Conservation (phyloP, 768 basidiomycete genomes). For the Russula virescens region DNA sequence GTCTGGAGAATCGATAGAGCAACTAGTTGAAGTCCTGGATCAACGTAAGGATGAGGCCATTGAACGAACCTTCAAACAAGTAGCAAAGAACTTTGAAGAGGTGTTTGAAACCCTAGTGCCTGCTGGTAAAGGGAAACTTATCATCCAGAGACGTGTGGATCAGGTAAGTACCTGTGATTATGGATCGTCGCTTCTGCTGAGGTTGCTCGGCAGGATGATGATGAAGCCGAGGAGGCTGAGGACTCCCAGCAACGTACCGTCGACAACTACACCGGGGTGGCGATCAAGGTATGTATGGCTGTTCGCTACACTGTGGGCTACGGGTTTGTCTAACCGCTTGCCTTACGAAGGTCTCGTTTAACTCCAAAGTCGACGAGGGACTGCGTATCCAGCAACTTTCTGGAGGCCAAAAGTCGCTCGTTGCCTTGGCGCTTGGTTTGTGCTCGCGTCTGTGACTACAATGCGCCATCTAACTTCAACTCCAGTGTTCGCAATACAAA, state of each 20-base stretch:
- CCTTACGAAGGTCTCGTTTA: constrained; percentile 80
- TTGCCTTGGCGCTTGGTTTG: constrained; percentile 86
- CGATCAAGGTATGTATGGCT: constrained; percentile 68
- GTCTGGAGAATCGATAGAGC: constrained; percentile 84
- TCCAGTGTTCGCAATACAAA: constrained; percentile 95
- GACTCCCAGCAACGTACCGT: constrained; percentile 70
- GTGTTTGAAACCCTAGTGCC: constrained; percentile 97
- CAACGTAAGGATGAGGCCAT: constrained; percentile 98
- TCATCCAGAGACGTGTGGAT: constrained; percentile 89
- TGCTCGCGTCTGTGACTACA: neutral
- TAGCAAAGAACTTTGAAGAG: constrained; percentile 93
- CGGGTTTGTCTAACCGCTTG: constrained; percentile 3
- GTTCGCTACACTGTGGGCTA: neutral
- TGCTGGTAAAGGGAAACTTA: constrained; percentile 82
- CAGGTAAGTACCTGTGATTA: constrained; percentile 42
- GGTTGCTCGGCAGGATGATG: constrained; percentile 50
- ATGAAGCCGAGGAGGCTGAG: constrained; percentile 64
- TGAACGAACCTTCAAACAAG: constrained; percentile 96
- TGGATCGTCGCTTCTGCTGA: neutral
- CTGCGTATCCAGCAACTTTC: constrained; percentile 94
- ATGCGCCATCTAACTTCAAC: constrained; percentile 10
- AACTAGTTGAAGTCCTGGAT: constrained; percentile 89
- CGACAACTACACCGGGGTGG: constrained; percentile 95
- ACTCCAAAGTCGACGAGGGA: constrained; percentile 96
- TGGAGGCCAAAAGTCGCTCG: constrained; percentile 95